Evolutionary conservation across 352 stramenopile species (phyloP), one percentile per base, ranked within the genome.

Genomic region (Globisporangium abappressorium): DNA sequence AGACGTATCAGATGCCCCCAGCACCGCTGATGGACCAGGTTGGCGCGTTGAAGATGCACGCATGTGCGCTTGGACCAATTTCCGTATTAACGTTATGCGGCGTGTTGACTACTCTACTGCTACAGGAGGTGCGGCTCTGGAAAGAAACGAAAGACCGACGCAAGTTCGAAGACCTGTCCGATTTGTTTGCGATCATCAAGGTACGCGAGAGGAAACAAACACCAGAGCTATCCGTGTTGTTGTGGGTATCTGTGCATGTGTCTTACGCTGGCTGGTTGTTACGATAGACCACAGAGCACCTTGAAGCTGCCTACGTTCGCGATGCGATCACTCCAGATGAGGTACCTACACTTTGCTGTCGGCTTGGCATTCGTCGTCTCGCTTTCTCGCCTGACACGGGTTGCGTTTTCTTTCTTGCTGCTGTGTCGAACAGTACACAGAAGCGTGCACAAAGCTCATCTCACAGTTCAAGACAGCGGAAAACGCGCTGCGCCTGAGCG

Each of bases 401-500:
- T 11, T 46, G 2, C 30, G 30, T 65, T 14, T 30, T 33, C 11
- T 1, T 53, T 34, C 6, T 11, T 53, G 5, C 11, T 47, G 22
- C 2, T 54, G n/a, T 24, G 22, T 9, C 5, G 7, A 33, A 34
- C 57, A 98, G 87, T 99, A 99, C 80, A 98, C 91, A 14, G 87
- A 95, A 57, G 90, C 97, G 64, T 99, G 97, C 74, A 98, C 94
- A 51, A 98, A 98, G 76, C 82, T 99, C 8, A 98, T 99, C 69
- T 98, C 93, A 22, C 97, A 99, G 82, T 99, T 98, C 86, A 97
- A 98, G 74, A 96, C 97, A 20, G 95, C 96, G 7, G 97, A 99
- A 82, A 96, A 91, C 49, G 94, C 93, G 30, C 85, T 98, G 51
- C 76, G 96, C 12, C 73, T 91, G 22, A 81, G 87, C 43, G 84